Conservation (phyloP, 805 yeast species). For the Clavispora asparagi region DNA sequence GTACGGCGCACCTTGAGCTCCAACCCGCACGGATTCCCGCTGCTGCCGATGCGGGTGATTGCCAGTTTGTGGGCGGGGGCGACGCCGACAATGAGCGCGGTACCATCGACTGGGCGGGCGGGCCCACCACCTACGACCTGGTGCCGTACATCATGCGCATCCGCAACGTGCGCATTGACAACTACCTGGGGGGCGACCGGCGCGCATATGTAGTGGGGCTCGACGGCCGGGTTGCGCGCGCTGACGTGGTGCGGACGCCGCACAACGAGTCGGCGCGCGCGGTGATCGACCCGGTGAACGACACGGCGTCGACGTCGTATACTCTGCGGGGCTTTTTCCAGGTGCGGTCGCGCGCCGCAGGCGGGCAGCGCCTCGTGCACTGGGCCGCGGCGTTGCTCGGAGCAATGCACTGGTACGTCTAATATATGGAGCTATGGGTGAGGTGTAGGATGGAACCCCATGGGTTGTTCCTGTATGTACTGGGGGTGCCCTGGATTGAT, state of each 20-base stretch:
- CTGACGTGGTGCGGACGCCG: neutral
- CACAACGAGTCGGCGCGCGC: neutral
- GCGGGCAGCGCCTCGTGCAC: neutral
- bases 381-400: neutral
- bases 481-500: too few relatives aligned
- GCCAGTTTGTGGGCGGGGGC: constrained; percentile 42
- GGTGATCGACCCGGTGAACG: neutral
- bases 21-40: constrained; percentile 26
- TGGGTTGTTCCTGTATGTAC: too few relatives aligned
- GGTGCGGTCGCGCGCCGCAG: neutral
- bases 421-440: too few relatives aligned
- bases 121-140: constrained; percentile 24
- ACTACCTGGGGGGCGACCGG: constrained; percentile 25
- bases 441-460: too few relatives aligned
- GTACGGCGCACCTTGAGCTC: constrained; percentile 20
- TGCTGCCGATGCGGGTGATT: constrained; percentile 32
- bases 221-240: neutral
- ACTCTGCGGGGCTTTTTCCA: neutral
- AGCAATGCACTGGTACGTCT: neutral
- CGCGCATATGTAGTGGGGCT: constrained; percentile 17
- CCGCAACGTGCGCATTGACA: constrained; percentile 16
- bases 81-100: constrained; percentile 29
- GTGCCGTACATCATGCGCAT: constrained; percentile 31
- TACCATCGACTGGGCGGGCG: constrained; percentile 40
- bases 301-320: neutral